Conservation (phyloP, 805 yeast genomes). For the Lachancea meyersii region DNA sequence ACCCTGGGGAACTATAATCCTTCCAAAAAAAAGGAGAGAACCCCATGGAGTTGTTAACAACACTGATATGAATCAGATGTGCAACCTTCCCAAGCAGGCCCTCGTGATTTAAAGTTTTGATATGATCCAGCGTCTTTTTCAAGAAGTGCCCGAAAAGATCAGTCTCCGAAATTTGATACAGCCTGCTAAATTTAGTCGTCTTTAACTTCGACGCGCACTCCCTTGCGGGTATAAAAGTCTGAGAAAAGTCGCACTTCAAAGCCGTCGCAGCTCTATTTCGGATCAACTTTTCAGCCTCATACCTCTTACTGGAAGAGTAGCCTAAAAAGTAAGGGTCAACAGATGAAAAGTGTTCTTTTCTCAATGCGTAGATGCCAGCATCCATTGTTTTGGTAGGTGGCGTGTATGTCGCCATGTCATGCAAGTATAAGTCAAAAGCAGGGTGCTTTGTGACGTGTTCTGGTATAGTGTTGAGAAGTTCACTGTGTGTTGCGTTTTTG, state of each 20-base stretch:
- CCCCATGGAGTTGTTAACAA: slow-evolving; percentile 37
- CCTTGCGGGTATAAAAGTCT: slow-evolving; percentile 54
- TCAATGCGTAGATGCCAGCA: slow-evolving; percentile 61
- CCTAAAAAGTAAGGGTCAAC: slow-evolving; percentile 83
- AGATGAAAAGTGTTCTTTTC: slow-evolving; percentile 43
- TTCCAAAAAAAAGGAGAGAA: slow-evolving; percentile 35
- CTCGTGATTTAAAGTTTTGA: slow-evolving; percentile 42
- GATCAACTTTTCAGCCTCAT: slow-evolving; percentile 67
- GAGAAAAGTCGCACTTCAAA: slow-evolving; percentile 36
- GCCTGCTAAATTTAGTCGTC: slow-evolving; percentile 36
- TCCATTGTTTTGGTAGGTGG: slow-evolving; percentile 56
- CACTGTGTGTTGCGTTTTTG: slow-evolving; percentile 64
- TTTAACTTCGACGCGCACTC: slow-evolving; percentile 31
- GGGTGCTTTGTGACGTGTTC: slow-evolving; percentile 71
- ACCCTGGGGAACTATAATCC: slow-evolving; percentile 32
- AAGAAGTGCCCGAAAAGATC: slow-evolving; percentile 49
- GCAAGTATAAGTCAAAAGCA: slow-evolving; percentile 58
- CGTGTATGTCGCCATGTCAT: slow-evolving; percentile 51
- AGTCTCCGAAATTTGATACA: slow-evolving; percentile 50
- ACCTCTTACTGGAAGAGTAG: slow-evolving; percentile 69
- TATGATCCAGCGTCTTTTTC: slow-evolving; percentile 41
- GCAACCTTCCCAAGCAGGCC: slow-evolving; percentile 51
- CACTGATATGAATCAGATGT: slow-evolving; percentile 64
- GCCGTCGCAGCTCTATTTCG: slow-evolving; percentile 44
- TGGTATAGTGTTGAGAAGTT: slow-evolving; percentile 61